Base-by-base conservation (phyloP, 2,329 filamentous ascomycete species). In the Cladosporium sp. region DNA sequence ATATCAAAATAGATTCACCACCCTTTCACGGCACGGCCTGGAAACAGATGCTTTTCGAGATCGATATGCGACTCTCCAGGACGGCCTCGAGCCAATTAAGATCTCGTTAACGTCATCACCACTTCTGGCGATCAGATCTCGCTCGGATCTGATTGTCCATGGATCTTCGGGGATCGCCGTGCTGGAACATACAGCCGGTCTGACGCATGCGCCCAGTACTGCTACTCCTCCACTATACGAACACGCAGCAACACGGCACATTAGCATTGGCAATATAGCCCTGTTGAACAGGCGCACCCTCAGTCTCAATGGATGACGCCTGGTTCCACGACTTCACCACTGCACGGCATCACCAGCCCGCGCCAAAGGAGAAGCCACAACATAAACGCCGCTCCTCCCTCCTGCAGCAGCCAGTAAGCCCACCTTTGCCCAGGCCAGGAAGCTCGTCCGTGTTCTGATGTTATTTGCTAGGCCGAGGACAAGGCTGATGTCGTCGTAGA, bases 351-450 rank as follows among this genome's bases (percentile, higher is more conserved):
- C 52, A 47, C 3, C 52, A 55, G 22, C 75, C 80, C 58, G 75
- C 80, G 62, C 81, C 79, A 65, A 73, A 77, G 22, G 75, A 78
- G 39, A 67, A 74, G 48, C 64, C 78, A 44, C 80, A 80, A 51
- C 88, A 89, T 68, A 82, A 81, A 62, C 83, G 89, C 59, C 84
- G 82, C 67, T 82, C 87, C 69, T 90, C 88, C 39, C 79, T 92
- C 52, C 78, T 92, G 55, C 75, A 77, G 65, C 77, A 78, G 71
- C 73, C 77, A 61, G 78, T 79, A 79, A 75, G 72, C 72, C 55
- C 62, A 62, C 60, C 64, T 67, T 42, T 20, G 42, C 19, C 5
- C 39, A 37, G 34, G 47, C 25, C 47, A 50, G 47, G 47, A 50
- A 37, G 34, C 47, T 32, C 34, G 47, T 50, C 22, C n/a, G 22